Evolutionary conservation across 2,329 filamentous ascomycete species (phyloP).

Genomic region (Fonsecaea multimorphosa): DNA sequence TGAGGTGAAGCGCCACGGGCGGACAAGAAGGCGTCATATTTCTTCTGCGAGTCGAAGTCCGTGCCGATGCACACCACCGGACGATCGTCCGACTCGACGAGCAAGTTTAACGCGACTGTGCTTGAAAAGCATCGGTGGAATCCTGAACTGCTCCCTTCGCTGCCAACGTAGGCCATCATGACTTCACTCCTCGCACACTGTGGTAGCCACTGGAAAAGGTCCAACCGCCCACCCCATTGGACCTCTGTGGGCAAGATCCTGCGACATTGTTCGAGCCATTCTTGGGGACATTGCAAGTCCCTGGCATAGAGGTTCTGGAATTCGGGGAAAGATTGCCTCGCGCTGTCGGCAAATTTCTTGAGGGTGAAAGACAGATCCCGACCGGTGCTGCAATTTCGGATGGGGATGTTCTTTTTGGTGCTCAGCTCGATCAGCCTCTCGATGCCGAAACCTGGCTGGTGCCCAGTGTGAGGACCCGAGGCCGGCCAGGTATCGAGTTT

Average conservation of each 20-base stretch:
- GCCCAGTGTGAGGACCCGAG: constrained; percentile 26
- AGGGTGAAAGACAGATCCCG: constrained; percentile 45
- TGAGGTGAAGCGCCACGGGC: constrained; percentile 45
- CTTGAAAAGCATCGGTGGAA: constrained; percentile 49
- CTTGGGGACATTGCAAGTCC: constrained; percentile 44
- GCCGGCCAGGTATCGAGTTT: constrained; percentile 42
- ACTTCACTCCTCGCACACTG: constrained; percentile 46
- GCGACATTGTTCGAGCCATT: constrained; percentile 44
- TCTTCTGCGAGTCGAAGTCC: constrained; percentile 44
- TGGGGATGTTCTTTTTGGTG: constrained; percentile 45
- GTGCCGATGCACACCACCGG: constrained; percentile 46
- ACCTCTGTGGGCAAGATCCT: constrained; percentile 43
- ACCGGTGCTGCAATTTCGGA: constrained; percentile 46
- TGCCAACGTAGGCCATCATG: constrained; percentile 48
- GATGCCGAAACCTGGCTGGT: constrained; percentile 41
- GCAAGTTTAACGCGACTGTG: constrained; percentile 46
- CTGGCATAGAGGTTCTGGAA: constrained; percentile 46
- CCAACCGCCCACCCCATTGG: constrained; percentile 44
- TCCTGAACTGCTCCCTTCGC: constrained; percentile 44
- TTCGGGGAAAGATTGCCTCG: constrained; percentile 39
- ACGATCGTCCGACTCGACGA: constrained; percentile 44
- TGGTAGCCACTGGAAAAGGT: constrained; percentile 46
- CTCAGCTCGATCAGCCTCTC: constrained; percentile 44
- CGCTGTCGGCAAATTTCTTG: constrained; percentile 44
- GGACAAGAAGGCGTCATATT: constrained; percentile 46